Percentiles rank a stretch among this genome's conserved stretches.
Conservation (phyloP, 1,284 basidiomycete species). For the Rhodotorula sp. region DNA sequence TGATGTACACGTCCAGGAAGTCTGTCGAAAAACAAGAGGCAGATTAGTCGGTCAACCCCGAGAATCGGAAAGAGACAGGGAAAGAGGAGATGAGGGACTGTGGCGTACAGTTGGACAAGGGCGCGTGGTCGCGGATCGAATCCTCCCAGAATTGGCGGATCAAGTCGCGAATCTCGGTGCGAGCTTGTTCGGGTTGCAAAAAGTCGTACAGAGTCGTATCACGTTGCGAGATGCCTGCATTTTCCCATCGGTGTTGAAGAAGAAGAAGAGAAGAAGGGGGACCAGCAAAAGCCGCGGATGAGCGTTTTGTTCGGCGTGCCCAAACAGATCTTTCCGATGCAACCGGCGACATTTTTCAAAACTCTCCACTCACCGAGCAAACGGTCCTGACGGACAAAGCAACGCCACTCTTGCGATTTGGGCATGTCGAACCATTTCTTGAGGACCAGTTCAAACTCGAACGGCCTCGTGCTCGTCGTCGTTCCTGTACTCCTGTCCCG, state of each 20-base stretch:
- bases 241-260: background rate
- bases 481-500: background rate
- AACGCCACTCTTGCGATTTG: constrained; percentile 76
- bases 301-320: too few species aligned
- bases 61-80: background rate
- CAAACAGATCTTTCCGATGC: too few species aligned
- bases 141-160: constrained; percentile 67
- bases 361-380: constrained; percentile 62
- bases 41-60: background rate
- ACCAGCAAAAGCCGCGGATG: background rate
- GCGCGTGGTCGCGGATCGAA: constrained; percentile 64
- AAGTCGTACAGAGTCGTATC: constrained; percentile 88
- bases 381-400: constrained; percentile 71
- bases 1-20: constrained; percentile 81
- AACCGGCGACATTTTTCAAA: too few species aligned
- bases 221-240: constrained; percentile 78
- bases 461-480: constrained; percentile 42
- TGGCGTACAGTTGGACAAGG: constrained; percentile 65
- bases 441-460: constrained; percentile 80
- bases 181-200: constrained; percentile 64
- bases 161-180: constrained; percentile 58
- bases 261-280: background rate
- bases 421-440: constrained; percentile 89
- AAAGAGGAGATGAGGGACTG: background rate
- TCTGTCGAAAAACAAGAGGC: constrained; percentile 55